phyloP scores from a whole-genome alignment of 2,329 filamentous ascomycete species.

The Microcera coccophila region DNA sequence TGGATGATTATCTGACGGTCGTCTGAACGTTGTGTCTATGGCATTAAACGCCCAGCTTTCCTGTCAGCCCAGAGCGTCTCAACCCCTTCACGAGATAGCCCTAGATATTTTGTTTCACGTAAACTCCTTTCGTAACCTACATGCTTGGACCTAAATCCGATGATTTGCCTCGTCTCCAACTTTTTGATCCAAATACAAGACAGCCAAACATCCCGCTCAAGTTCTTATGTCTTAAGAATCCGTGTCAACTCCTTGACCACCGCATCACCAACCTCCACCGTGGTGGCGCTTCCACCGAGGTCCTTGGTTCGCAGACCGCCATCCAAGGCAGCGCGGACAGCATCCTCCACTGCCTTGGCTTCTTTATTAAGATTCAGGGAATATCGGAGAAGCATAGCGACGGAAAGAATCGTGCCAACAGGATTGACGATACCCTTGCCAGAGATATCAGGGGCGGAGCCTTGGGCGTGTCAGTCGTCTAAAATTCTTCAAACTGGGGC shows the following conservation, averaged over 20 bases:
- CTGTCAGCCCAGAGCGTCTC: no score
- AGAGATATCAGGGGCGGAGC: conserved; percentile 61
- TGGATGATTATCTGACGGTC: no score
- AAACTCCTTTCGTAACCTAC: no score
- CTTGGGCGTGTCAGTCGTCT: conserved; percentile 3
- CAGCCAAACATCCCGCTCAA: no score
- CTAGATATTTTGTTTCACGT: no score
- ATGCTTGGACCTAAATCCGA: no score
- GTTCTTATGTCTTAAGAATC: conserved; percentile 50
- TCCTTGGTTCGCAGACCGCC: conserved; percentile 75
- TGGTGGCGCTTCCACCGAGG: conserved; percentile 73
- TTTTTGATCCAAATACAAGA: no score
- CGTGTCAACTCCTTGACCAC: conserved; percentile 67
- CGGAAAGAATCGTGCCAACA: conserved; percentile 83
- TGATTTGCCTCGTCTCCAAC: no score
- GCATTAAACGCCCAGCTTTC: no score
- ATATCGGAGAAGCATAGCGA: conserved; percentile 96
- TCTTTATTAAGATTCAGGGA: conserved; percentile 76
- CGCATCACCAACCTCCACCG: conserved; percentile 71
- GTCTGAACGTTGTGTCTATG: no score
- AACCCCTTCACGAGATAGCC: no score
- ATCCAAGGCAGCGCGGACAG: conserved; percentile 77
- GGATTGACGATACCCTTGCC: conserved; percentile 87
- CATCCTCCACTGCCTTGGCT: conserved; percentile 74
- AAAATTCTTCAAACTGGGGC: no score